These are phyloP conservation scores for Stygiomarasmius scandens DNA, from an alignment of 1,284 basidiomycete genomes.

Conservation along the genomic window DNA sequence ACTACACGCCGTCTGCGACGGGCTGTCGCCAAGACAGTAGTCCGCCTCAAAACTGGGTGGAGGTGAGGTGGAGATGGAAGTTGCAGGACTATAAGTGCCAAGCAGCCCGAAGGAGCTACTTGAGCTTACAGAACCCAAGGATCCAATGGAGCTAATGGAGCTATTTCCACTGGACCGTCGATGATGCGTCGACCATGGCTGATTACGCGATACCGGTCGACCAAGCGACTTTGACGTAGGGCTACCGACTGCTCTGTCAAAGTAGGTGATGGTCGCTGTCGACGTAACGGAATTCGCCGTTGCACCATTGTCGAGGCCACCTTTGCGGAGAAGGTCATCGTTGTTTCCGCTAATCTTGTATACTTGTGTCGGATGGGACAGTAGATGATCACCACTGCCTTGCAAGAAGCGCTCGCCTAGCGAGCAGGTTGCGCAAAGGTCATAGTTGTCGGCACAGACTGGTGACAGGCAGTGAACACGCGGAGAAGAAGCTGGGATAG, in stretches of 20 bases:
- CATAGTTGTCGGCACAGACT: conserved; percentile 12
- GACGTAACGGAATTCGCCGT: background rate
- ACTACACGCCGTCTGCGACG: background rate
- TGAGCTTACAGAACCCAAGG: background rate
- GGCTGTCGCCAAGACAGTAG: background rate
- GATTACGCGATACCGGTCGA: background rate
- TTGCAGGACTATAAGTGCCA: background rate
- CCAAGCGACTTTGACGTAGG: background rate
- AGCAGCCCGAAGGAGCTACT: background rate
- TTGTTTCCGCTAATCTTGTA: conserved; percentile 11
- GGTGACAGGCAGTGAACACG: conserved; percentile 14
- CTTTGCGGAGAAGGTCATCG: background rate
- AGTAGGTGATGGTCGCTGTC: conserved; percentile 1
- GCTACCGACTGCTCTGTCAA: background rate
- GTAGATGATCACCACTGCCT: background rate
- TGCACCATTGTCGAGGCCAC: background rate
- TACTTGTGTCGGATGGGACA: conserved; percentile 4
- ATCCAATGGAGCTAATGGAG: background rate
- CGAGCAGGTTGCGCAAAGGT: conserved; percentile 12
- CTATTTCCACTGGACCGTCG: background rate
- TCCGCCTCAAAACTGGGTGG: background rate
- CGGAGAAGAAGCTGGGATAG: conserved; percentile 1
- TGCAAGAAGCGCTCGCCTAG: conserved; percentile 4
- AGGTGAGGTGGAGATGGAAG: background rate
- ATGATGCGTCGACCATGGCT: background rate